phyloP scores from a whole-genome alignment of 257 asterid species.

The Cynanchum wilfordii region DNA sequence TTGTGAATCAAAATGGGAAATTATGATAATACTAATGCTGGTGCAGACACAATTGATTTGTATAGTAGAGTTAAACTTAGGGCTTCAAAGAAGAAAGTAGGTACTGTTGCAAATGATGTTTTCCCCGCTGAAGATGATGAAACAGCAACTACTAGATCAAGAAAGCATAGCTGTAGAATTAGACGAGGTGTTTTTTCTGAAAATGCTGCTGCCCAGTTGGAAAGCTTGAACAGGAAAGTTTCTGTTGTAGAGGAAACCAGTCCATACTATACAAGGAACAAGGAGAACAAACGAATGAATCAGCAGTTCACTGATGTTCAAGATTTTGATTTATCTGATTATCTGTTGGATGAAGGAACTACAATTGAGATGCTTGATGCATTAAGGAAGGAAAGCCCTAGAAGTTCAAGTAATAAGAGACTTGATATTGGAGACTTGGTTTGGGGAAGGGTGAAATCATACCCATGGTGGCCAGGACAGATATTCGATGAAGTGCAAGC shows the following conservation, averaged over 20 bases:
- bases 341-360: slow-evolving; percentile 14
- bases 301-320: not conserved
- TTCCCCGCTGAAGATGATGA: slow-evolving; percentile 1
- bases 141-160: not conserved
- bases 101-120: not conserved
- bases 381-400: not conserved
- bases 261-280: not conserved
- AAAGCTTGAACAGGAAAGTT: not conserved
- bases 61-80: slow-evolving; percentile 17
- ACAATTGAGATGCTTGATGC: slow-evolving; percentile 14
- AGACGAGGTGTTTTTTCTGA: not conserved
- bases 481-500: slow-evolving; percentile 17
- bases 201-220: not conserved
- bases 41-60: slow-evolving; percentile 5
- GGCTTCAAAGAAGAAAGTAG: not conserved
- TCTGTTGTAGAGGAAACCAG: not conserved
- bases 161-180: not conserved
- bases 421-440: slow-evolving; percentile 20
- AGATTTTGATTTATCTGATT: slow-evolving; percentile 3
- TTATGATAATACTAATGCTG: not conserved
- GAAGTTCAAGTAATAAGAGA: not conserved
- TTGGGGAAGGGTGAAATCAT: slow-evolving; percentile 24
- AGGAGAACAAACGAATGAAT: not conserved
- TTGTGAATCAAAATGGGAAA: slow-evolving; percentile 4
- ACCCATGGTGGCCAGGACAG: slow-evolving; percentile 30